Base-by-base conservation (phyloP, 2,329 filamentous ascomycete species). In the Epichloe sp. region DNA sequence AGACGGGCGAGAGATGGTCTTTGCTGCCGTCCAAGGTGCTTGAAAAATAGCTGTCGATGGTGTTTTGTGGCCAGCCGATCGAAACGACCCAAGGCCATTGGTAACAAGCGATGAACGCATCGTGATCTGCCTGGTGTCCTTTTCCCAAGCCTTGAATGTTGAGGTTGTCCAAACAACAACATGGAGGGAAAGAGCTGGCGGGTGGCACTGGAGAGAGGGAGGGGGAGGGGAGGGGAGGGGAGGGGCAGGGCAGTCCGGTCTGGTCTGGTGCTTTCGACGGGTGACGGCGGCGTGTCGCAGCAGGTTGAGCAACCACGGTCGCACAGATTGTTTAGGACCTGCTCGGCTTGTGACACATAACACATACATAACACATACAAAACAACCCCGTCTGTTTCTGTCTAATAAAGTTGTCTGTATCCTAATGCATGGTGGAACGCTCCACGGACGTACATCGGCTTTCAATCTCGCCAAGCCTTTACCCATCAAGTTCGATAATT, bases 81-180 rank as follows among this genome's bases (percentile, higher is more conserved):
- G 54, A 19, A 56, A 35, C 2, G 52, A 41, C 21, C 47, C 48
- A 21, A 56, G 45, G 46, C 47, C 48, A 44, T n/a, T 43, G 43
- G 38, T n/a, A 11, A 54, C 37, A 10, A 52, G 21, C 10, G 52
- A 47, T n/a, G 52, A 47, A 17, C 52, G 47, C 52, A 54, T 54
- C 40, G 48, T 45, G 15, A 44, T 45, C 21, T 45, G 17, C 23
- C 12, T 42, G 47, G 17, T 35, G 26, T 42, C 38, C 23, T 19
- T 31, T 11, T 26, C 5, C 31, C 12, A 19, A 44, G 12, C 14
- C 14, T 11, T 31, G 42, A 21, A 36, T 47, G 17, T 47, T 36
- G 31, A n/a, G 36, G 23, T 35, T 44, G 42, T 21, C 41, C n/a
- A 14, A 42, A 21, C 19, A 5, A 43, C 41, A 43, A 43, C 19